Conservation (phyloP, 306 rosid species). For the Psophocarpus tetragonolobus region DNA sequence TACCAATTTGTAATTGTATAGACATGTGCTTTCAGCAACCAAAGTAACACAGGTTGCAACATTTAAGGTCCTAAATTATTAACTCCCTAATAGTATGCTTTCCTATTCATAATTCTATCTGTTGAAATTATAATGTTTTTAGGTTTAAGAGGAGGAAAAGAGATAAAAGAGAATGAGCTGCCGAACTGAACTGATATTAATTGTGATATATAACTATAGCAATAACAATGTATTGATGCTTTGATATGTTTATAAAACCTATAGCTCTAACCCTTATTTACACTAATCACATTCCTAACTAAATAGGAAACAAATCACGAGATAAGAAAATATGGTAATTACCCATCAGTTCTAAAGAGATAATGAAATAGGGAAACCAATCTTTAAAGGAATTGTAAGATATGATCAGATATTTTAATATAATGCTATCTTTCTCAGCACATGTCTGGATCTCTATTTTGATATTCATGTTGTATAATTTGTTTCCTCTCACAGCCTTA, state of each 20-base stretch:
- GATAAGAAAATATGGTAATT: not conserved
- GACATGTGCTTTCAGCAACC: not conserved
- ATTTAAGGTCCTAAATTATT: not conserved
- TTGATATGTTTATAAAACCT: not conserved
- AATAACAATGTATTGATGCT: not conserved
- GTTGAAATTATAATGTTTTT: not conserved
- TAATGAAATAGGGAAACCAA: not conserved
- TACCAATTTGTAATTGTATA: not conserved
- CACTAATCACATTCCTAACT: not conserved
- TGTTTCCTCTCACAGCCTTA: not conserved
- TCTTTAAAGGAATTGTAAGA: not conserved
- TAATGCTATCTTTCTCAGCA: not conserved
- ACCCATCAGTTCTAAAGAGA: not conserved
- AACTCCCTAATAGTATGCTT: not conserved
- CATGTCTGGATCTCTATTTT: not conserved
- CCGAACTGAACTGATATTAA: not conserved
- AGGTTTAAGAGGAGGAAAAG: not conserved
- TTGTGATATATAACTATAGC: not conserved
- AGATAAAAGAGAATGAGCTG: not conserved
- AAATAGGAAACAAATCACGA: not conserved
- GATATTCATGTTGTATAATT: conserved; percentile 6
- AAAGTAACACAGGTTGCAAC: not conserved
- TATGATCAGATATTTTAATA: not conserved
- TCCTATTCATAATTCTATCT: conserved; percentile 1
- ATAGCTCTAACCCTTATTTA: not conserved